Percentiles rank a stretch among this genome's conserved stretches.
phyloP scores from a whole-genome alignment of 495 filamentous ascomycete species.

The Achaetomiella virescens region DNA sequence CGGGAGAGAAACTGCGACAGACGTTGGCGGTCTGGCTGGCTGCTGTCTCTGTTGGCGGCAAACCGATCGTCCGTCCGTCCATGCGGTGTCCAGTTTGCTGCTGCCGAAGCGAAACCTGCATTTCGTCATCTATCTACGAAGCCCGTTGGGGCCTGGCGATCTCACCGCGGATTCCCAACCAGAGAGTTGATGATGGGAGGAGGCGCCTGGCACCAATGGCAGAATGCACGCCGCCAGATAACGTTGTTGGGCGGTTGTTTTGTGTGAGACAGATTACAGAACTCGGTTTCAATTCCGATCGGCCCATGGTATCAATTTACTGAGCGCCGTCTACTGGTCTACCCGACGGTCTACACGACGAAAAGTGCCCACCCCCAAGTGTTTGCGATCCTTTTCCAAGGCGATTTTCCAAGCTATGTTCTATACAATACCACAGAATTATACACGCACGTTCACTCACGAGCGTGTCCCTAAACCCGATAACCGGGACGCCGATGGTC shows the following conservation, averaged over 20 bases:
- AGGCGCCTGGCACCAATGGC: not conserved
- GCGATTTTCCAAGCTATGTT: not conserved
- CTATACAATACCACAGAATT: too few relatives aligned
- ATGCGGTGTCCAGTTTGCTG: not conserved
- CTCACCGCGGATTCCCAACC: not conserved
- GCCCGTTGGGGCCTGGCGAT: not conserved
- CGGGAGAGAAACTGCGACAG: not conserved
- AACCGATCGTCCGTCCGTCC: not conserved
- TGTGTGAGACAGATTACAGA: not conserved
- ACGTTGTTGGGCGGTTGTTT: too few relatives aligned
- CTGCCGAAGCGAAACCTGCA: not conserved
- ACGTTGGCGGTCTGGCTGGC: not conserved
- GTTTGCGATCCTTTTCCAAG: not conserved
- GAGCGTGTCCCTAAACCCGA: not conserved
- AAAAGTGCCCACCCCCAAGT: not conserved
- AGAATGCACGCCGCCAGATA: not conserved
- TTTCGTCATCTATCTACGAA: not conserved
- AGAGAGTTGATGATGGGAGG: not conserved
- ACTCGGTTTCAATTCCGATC: not conserved
- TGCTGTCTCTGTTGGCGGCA: not conserved
- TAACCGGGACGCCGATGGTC: not conserved
- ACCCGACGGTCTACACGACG: not conserved
- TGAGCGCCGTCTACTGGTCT: not conserved
- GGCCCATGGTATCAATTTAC: not conserved
- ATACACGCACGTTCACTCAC: not conserved